These are phyloP conservation scores for Lolium perenne DNA, from an alignment of 176 grass and related monocot genomes.

Conservation along the genomic window DNA sequence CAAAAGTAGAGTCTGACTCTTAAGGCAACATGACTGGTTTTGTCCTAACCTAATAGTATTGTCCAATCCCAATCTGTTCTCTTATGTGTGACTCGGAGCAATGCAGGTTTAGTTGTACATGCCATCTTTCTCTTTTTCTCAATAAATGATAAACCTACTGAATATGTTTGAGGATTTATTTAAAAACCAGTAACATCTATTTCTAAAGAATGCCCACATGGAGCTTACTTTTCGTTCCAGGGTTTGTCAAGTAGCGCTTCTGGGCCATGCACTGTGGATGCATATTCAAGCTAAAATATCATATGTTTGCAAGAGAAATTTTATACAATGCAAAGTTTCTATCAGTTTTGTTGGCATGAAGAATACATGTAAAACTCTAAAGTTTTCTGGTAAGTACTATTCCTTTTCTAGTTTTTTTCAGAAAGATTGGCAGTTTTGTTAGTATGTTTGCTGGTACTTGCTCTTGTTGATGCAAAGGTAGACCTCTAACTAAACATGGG, in stretches of 20 bases:
- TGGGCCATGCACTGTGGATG: conserved; percentile 58
- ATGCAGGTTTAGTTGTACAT: background rate
- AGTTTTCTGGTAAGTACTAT: conserved; percentile 45
- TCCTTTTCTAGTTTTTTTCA: conserved; percentile 87
- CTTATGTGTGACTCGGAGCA: background rate
- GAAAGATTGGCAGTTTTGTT: conserved; percentile 22
- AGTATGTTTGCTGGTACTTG: too few species aligned
- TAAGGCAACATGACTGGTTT: too few species aligned
- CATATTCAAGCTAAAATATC: conserved; percentile 21
- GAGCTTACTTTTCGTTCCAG: conserved; percentile 76
- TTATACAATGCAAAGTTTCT: conserved; percentile 11
- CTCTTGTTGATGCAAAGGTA: too few species aligned
- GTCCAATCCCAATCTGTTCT: background rate
- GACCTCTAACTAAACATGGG: too few species aligned
- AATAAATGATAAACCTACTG: too few species aligned
- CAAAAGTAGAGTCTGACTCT: too few species aligned
- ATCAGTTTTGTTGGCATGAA: background rate
- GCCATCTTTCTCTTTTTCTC: background rate
- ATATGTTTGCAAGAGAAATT: conserved; percentile 39
- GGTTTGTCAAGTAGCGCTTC: conserved; percentile 83
- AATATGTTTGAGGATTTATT: too few species aligned
- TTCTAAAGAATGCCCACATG: background rate
- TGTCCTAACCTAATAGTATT: background rate
- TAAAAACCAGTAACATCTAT: background rate
- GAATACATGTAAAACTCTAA: too few species aligned